A percentile compares a stretch with the other conserved stretches of the same genome.
These are phyloP conservation scores for Candida sanyiensis DNA, from an alignment of 805 yeast species.

Conservation along the genomic window DNA sequence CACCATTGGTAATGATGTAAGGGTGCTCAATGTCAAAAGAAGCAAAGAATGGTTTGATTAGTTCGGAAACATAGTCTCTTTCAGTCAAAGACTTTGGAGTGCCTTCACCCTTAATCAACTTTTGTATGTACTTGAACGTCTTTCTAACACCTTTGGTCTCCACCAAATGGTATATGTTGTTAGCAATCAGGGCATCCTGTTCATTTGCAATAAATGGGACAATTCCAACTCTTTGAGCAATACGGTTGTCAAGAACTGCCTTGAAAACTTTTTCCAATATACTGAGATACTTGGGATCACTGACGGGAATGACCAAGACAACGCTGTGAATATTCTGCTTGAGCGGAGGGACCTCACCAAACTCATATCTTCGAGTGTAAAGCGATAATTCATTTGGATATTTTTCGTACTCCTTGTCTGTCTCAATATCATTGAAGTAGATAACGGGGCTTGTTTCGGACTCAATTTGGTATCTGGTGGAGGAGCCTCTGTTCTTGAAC, in stretches of 20 bases:
- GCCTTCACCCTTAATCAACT: constrained; percentile 8
- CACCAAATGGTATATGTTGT: constrained; percentile 17
- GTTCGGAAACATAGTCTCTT: constrained; percentile 18
- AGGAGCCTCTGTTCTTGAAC: constrained; percentile 14
- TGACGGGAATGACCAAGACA: constrained; percentile 61
- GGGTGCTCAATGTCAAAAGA: constrained; percentile 43
- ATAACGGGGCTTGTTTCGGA: constrained; percentile 38
- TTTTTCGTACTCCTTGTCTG: constrained; percentile 47
- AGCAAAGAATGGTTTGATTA: constrained; percentile 24
- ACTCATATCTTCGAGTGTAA: constrained; percentile 41
- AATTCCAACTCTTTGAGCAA: constrained; percentile 79
- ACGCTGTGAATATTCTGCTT: constrained; percentile 71
- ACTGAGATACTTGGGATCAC: constrained; percentile 44
- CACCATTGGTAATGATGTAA: constrained; percentile 67
- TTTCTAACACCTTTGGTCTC: constrained; percentile 14
- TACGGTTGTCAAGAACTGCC: constrained; percentile 45
- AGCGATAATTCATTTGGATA: constrained; percentile 40
- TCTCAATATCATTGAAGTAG: constrained; percentile 74
- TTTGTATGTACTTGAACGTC: constrained; percentile 17
- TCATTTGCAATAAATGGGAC: constrained; percentile 47
- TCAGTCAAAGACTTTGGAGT: constrained; percentile 13
- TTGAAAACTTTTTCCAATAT: constrained; percentile 46
- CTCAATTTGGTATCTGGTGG: constrained; percentile 26
- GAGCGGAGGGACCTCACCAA: constrained; percentile 63
- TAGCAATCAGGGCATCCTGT: constrained; percentile 17